These are phyloP conservation scores for Fagus sylvatica DNA, from an alignment of 306 rosid genomes.

Conservation along the genomic window DNA sequence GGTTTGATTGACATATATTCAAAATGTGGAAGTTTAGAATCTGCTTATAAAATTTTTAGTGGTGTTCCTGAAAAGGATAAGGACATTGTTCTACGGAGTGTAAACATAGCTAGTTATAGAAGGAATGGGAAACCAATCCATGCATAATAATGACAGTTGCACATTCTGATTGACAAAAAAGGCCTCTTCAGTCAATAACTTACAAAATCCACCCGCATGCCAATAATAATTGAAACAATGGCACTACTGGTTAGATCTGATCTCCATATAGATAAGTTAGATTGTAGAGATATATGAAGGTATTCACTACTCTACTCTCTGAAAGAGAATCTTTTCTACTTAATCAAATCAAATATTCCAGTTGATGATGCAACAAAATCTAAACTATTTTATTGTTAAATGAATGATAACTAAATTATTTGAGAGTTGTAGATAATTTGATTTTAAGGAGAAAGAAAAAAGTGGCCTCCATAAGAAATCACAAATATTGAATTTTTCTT, in stretches of 20 bases:
- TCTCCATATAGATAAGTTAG: background rate
- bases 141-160: background rate
- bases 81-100: slow-evolving; percentile 78
- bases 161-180: background rate
- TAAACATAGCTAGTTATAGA: slow-evolving; percentile 69
- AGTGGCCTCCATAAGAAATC: no score
- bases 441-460: no score
- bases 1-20: slow-evolving; percentile 72
- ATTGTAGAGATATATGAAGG: background rate
- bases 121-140: background rate
- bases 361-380: no score
- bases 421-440: no score
- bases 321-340: background rate
- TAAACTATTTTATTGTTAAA: no score
- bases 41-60: slow-evolving; percentile 59
- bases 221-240: background rate
- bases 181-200: background rate
- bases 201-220: background rate
- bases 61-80: slow-evolving; percentile 46
- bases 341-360: background rate
- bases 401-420: no score
- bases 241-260: background rate
- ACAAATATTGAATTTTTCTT: no score
- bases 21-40: slow-evolving; percentile 66
- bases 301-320: background rate